These are phyloP conservation scores for Plasmodium falciparum DNA, from an alignment of 169 alveolate genomes.

Conservation along the genomic window DNA sequence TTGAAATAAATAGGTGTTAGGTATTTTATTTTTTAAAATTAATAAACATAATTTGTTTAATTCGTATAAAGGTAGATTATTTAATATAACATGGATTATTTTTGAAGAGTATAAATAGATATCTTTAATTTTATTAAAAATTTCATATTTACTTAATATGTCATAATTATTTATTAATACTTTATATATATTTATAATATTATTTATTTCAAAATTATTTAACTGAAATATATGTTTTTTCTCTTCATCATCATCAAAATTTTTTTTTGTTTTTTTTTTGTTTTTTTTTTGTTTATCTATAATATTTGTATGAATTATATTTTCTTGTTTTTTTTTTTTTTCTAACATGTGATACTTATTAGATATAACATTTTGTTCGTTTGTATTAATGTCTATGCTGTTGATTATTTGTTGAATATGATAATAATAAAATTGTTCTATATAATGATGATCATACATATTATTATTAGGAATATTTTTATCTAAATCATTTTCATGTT, in stretches of 20 bases:
- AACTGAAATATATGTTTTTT: not conserved
- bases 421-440: constrained; percentile 27
- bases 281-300: not conserved
- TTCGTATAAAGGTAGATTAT: constrained; percentile 40
- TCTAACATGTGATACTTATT: too few species aligned
- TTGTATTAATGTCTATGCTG: not conserved
- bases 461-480: too few species aligned
- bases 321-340: too few species aligned
- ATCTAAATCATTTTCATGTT: too few species aligned
- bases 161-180: constrained; percentile 29
- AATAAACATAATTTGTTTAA: constrained; percentile 54
- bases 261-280: too few species aligned
- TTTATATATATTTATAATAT: constrained; percentile 65
- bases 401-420: constrained; percentile 20
- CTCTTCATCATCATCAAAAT: not conserved
- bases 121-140: constrained; percentile 67
- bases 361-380: not conserved
- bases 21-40: constrained; percentile 48
- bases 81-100: constrained; percentile 18
- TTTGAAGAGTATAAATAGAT: constrained; percentile 43
- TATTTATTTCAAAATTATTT: constrained; percentile 6
- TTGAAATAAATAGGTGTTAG: constrained; percentile 53
- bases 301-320: not conserved
- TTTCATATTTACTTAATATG: not conserved
- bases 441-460: not conserved